Evolutionary conservation across 306 rosid genomes (phyloP).

Genomic region (Lathyrus sativus): DNA sequence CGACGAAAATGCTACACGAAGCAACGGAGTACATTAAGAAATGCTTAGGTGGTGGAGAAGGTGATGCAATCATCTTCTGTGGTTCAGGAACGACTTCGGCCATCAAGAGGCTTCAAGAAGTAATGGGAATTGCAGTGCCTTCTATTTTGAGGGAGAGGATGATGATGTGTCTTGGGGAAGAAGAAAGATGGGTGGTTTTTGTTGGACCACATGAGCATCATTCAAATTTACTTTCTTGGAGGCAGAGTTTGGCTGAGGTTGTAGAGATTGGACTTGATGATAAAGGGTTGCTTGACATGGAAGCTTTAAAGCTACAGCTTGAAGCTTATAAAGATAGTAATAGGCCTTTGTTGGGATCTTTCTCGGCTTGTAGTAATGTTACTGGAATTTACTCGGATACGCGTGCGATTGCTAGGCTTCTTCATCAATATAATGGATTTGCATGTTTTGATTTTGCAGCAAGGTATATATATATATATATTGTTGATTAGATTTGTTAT

Average conservation of each 20-base stretch:
- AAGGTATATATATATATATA: constrained; percentile 39
- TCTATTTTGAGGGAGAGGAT: constrained; percentile 63
- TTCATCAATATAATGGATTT: constrained; percentile 66
- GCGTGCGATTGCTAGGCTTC: constrained; percentile 63
- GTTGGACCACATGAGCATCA: constrained; percentile 94
- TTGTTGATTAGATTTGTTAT: neutral
- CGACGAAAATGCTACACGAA: constrained; percentile 64
- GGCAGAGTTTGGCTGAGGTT: constrained; percentile 80
- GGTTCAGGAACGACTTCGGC: constrained; percentile 87
- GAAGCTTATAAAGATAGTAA: constrained; percentile 46
- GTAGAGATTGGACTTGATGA: constrained; percentile 71
- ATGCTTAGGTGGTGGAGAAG: constrained; percentile 68
- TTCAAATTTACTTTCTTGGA: constrained; percentile 90
- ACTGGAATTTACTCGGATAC: constrained; percentile 74
- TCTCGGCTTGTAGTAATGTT: constrained; percentile 89
- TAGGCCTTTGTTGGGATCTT: constrained; percentile 80
- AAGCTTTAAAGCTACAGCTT: constrained; percentile 50
- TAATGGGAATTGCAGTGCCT: constrained; percentile 70
- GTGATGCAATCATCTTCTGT: constrained; percentile 64
- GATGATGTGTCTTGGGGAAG: constrained; percentile 31
- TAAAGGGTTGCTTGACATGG: constrained; percentile 63
- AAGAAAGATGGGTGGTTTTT: constrained; percentile 84
- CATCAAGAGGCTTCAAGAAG: constrained; percentile 84
- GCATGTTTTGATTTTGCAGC: constrained; percentile 92
- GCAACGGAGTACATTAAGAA: constrained; percentile 64